Conservation (phyloP, 2,329 filamentous ascomycete genomes). For the Triangularia setosa region DNA sequence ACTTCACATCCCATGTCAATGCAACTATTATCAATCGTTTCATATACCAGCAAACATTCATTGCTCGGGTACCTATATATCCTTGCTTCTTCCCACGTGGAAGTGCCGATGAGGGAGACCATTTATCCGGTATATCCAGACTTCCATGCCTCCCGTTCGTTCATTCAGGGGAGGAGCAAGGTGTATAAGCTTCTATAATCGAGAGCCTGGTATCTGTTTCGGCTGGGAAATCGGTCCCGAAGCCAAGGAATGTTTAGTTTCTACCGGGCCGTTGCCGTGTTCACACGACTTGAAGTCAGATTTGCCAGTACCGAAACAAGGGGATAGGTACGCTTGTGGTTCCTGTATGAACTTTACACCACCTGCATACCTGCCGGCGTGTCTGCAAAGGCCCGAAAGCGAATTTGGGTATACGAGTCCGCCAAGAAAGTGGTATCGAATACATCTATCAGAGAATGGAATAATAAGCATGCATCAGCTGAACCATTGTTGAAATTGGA, state of each 20-base stretch:
- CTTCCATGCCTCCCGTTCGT: neutral
- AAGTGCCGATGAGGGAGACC: neutral
- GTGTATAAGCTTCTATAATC: neutral
- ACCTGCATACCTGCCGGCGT: neutral
- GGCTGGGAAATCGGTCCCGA: neutral
- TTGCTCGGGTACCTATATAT: neutral
- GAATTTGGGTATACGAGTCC: neutral
- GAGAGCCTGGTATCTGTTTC: neutral
- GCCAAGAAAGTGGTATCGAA: neutral
- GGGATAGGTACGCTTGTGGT: neutral
- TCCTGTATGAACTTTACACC: neutral
- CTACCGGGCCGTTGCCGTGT: neutral
- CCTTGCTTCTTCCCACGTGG: neutral
- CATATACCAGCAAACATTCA: neutral
- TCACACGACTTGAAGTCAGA: neutral
- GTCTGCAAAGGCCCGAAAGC: neutral
- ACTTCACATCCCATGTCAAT: neutral
- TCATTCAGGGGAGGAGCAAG: neutral
- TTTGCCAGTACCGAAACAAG: neutral
- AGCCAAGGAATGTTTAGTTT: neutral
- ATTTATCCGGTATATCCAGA: neutral
- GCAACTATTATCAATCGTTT: neutral
- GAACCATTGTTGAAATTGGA: neutral
- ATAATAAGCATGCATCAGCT: neutral
- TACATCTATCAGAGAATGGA: neutral